Evolutionary conservation across 805 yeast species (phyloP), one percentile per base, ranked within the genome.

Genomic region (Saturnispora hagleri): DNA sequence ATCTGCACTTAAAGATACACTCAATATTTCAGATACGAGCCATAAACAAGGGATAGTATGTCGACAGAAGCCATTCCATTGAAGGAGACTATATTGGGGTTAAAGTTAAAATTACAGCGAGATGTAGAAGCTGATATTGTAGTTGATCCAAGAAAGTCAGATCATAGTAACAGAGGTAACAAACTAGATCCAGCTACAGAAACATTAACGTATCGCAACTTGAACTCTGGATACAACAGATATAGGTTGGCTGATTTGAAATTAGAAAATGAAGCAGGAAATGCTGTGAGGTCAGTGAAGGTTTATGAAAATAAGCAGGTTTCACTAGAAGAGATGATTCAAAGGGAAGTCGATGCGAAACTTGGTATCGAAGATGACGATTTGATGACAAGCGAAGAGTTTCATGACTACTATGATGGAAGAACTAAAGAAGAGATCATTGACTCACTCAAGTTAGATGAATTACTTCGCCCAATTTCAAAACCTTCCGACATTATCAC

Each of bases 401-500:
- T 44, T 5, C 54, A 47, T 24, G 57, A 58, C 18, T 58, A 62
- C 18, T 51, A 50, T 10, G 59, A 60, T 9, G 62, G 61, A 15
- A 57, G 53, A 5, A 51, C 52, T n/a, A 50, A 38, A 2, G 55
- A 58, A 12, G 59, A 57, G 22, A 70, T 81, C 15, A 73, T 81
- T 57, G 64, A 66, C 7, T 71, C 75, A 3, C 72, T 82, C 1
- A 75, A 81, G 58, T 63, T 84, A 2, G 77, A 75, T 28, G 71
- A 81, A 43, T 72, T 89, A 18, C 69, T 93, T 54, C 79, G 84
- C 5, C 97, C 98, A 0, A 79, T 93, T 13, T 73, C 80, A 8
- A 86, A 86, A 52, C 93, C 97, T 0, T 74, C 86, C 2, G 97
- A 93, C 58, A 68, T 91, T 2, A 78, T 85, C 1, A 73, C 74